Conservation (phyloP, 2,329 filamentous ascomycete genomes). For the Plenodomus biglobosus region DNA sequence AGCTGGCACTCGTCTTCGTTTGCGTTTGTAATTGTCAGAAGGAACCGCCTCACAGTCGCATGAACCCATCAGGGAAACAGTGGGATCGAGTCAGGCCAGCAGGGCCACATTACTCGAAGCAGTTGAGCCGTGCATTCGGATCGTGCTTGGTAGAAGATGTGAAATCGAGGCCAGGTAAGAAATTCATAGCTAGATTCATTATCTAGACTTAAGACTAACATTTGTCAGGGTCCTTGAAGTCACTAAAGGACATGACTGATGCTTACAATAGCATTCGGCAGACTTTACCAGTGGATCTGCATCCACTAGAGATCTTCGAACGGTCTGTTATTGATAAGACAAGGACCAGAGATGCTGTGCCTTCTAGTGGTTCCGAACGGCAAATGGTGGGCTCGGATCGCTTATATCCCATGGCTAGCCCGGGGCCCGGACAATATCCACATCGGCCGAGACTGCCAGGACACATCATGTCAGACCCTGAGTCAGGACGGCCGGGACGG, state of each 20-base stretch:
- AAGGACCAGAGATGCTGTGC: neutral
- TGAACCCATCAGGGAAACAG: constrained; percentile 1
- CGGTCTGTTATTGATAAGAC: neutral
- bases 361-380: neutral
- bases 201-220: too few species aligned
- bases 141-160: constrained; percentile 4
- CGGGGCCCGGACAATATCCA: neutral
- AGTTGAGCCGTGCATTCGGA: constrained; percentile 6
- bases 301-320: constrained; percentile 2
- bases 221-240: constrained; percentile 1
- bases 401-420: neutral
- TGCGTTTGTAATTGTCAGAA: constrained; percentile 11
- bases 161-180: constrained; percentile 1
- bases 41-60: constrained; percentile 1
- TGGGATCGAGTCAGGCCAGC: constrained; percentile 10
- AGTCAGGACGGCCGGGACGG: neutral
- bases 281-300: constrained; percentile 3
- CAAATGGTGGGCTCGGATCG: neutral
- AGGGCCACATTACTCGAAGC: constrained; percentile 8
- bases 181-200: too few species aligned
- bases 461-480: constrained; percentile 5
- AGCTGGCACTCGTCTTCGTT: constrained; percentile 15
- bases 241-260: neutral
- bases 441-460: neutral
- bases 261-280: constrained; percentile 1